A percentile compares a stretch with the other conserved stretches of the same genome.
These are phyloP conservation scores for Hericium erinaceus DNA, from an alignment of 768 basidiomycete genomes.

Conservation along the genomic window DNA sequence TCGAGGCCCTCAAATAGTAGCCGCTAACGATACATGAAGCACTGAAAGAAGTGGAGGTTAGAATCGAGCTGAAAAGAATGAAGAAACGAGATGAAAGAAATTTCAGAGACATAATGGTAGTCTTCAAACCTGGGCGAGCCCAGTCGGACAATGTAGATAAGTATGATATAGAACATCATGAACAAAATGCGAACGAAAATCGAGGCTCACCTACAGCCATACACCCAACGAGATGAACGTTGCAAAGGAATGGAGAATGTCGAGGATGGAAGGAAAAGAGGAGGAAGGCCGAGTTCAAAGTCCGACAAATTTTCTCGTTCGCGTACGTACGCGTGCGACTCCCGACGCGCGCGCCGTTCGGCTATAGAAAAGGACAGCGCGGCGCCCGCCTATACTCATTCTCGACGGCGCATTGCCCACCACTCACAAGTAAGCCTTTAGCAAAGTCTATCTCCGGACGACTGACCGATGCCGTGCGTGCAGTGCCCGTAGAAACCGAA, in stretches of 20 bases:
- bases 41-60: conserved; percentile 14
- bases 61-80: neutral
- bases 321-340: neutral
- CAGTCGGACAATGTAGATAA: conserved; percentile 94
- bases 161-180: conserved; percentile 45
- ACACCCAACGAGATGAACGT: neutral
- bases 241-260: neutral
- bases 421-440: neutral
- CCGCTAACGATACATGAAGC: neutral
- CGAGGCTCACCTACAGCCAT: conserved; percentile 7
- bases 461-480: neutral
- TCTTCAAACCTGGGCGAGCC: conserved; percentile 45
- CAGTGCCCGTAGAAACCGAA: conserved; percentile 69
- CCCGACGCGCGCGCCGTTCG: neutral
- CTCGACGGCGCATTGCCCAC: neutral
- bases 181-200: neutral
- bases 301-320: neutral
- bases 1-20: neutral
- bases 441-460: neutral
- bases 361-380: neutral
- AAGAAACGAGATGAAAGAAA: neutral
- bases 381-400: neutral
- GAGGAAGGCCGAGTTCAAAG: neutral
- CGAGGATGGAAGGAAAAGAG: neutral
- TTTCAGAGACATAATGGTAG: conserved; percentile 12